Conservation (phyloP, 768 basidiomycete species). For the Nidularia pulvinata region DNA sequence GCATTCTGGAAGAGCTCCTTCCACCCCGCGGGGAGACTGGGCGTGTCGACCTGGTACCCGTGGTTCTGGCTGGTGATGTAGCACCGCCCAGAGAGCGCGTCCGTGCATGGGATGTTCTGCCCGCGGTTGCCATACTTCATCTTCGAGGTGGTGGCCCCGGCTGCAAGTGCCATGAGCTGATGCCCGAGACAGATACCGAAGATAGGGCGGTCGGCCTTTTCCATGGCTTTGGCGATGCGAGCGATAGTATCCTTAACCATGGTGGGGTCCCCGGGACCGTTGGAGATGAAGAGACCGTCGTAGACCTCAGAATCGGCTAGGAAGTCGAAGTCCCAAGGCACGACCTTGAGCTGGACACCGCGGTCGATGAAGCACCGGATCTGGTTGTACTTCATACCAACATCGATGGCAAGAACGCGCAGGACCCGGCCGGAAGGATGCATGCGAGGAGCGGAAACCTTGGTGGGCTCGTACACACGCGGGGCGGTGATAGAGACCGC, state of each 20-base stretch:
- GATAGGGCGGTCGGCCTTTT: constrained; percentile 80
- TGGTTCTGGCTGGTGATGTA: constrained; percentile 99
- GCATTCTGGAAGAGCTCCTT: constrained; percentile 95
- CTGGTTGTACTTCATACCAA: constrained; percentile 99
- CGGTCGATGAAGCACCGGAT: constrained; percentile 93
- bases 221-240: constrained; percentile 63
- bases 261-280: constrained; percentile 97
- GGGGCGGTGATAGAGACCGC: constrained; percentile 77
- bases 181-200: constrained; percentile 99
- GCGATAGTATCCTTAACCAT: constrained; percentile 75
- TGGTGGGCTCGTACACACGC: constrained; percentile 64
- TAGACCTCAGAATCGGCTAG: constrained; percentile 75
- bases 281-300: constrained; percentile 96
- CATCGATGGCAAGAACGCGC: constrained; percentile 90
- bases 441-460: constrained; percentile 36
- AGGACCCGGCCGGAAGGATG: constrained; percentile 83
- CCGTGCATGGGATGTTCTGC: constrained; percentile 98
- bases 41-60: constrained; percentile 91
- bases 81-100: constrained; percentile 90
- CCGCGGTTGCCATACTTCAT: constrained; percentile 99
- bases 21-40: constrained; percentile 83
- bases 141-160: constrained; percentile 93
- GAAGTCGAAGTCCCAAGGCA: constrained; percentile 98
- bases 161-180: constrained; percentile 93
- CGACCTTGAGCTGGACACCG: constrained; percentile 95